Percentiles rank a stretch among this genome's conserved stretches.
Evolutionary conservation across 768 basidiomycete species (phyloP).

Genomic region (Collybia sp.): DNA sequence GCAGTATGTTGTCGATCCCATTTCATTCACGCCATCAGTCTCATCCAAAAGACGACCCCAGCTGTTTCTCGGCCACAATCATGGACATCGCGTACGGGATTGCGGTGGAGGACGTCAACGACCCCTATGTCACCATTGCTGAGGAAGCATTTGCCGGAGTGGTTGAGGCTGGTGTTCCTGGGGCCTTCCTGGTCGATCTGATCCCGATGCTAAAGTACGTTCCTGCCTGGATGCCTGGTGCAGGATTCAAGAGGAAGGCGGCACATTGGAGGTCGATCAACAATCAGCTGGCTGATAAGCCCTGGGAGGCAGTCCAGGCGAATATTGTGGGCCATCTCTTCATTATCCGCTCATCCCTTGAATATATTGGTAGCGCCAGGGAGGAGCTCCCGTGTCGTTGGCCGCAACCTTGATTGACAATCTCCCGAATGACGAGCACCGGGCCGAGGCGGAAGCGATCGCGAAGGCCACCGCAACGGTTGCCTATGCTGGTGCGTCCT

Average conservation of each 20-base stretch:
- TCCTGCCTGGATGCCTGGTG: constrained; percentile 45
- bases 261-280: constrained; percentile 26
- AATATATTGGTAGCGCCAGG: background rate
- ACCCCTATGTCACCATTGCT: constrained; percentile 3
- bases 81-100: constrained; percentile 7
- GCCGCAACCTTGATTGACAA: background rate
- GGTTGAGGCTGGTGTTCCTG: constrained; percentile 1
- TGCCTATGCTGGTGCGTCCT: constrained; percentile 3
- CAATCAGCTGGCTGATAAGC: constrained; percentile 29
- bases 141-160: background rate
- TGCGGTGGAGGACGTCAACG: background rate
- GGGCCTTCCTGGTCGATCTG: constrained; percentile 14
- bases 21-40: background rate
- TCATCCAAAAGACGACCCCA: background rate
- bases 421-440: background rate
- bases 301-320: constrained; percentile 15
- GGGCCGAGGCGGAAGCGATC: constrained; percentile 2
- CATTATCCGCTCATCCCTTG: background rate
- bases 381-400: background rate
- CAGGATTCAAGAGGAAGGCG: constrained; percentile 36
- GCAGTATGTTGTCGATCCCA: constrained; percentile 16
- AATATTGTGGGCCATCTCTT: constrained; percentile 1
- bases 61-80: background rate
- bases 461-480: constrained; percentile 6
- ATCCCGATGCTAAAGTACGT: constrained; percentile 29